Percentiles rank a stretch among this genome's conserved stretches.
Conservation (phyloP, 176 grass and related monocot species). For the Chrysopogon serrulatus region DNA sequence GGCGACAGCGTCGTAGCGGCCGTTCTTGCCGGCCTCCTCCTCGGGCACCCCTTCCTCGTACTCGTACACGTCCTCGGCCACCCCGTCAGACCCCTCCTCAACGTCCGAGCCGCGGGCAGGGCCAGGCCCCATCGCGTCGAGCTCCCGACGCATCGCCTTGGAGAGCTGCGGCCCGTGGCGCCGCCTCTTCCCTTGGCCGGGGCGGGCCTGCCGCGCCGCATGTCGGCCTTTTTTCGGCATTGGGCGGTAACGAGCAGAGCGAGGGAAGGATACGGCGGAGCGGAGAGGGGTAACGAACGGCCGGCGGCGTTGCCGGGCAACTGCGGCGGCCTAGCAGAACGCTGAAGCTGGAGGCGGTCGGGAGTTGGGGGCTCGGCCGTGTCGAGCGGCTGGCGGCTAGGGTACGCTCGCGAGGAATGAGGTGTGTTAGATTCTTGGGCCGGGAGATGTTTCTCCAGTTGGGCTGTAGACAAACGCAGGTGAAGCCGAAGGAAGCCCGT, state of each 20-base stretch:
- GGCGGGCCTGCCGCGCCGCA: background rate
- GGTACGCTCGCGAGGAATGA: background rate
- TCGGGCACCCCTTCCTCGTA: slow-evolving; percentile 70
- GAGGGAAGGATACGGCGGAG: background rate
- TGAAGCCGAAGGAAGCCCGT: too few species aligned
- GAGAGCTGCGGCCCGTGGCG: slow-evolving; percentile 57
- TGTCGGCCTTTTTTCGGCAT: background rate
- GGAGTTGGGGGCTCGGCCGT: background rate
- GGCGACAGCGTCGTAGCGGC: slow-evolving; percentile 73
- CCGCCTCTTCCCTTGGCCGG: slow-evolving; percentile 1
- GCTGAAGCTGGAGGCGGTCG: background rate
- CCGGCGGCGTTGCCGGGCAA: background rate
- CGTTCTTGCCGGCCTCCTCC: slow-evolving; percentile 87
- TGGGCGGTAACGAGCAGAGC: background rate
- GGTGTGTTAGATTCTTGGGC: background rate
- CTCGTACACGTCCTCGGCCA: slow-evolving; percentile 64
- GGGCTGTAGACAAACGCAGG: too few species aligned
- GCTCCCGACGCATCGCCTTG: slow-evolving; percentile 42
- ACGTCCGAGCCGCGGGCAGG: slow-evolving; percentile 24
- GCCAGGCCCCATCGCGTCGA: slow-evolving; percentile 40
- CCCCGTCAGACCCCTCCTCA: slow-evolving; percentile 14
- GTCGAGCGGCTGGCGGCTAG: background rate
- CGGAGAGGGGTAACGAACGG: background rate
- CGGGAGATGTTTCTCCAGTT: background rate
- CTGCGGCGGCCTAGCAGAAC: background rate